A percentile compares a stretch with the other conserved stretches of the same genome.
Conservation (phyloP, 495 filamentous ascomycete species). For the Trichoderma erinaceum region DNA sequence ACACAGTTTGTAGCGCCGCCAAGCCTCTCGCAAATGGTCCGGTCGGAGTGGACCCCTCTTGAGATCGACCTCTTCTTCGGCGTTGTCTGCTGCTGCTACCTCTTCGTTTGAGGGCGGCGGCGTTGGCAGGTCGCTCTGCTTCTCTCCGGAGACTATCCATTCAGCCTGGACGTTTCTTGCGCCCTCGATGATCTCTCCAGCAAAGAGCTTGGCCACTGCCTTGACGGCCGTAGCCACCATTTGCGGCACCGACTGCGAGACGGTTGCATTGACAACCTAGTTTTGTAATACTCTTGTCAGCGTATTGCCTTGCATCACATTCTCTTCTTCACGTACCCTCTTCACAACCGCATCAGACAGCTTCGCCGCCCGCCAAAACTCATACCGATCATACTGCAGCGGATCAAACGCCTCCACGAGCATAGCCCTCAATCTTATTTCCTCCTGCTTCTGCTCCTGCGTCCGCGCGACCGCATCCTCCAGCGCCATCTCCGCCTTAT, state of each 20-base stretch:
- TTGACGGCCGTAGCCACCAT: constrained; percentile 74
- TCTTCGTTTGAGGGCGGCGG: constrained; percentile 25
- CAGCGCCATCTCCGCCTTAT: constrained; percentile 59
- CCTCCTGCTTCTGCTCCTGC: constrained; percentile 63
- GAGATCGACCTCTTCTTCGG: constrained; percentile 30
- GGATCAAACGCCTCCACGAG: constrained; percentile 62
- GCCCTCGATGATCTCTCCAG: constrained; percentile 75
- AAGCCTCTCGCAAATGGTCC: constrained; percentile 74
- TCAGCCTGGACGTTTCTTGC: constrained; percentile 73
- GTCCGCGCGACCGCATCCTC: constrained; percentile 58
- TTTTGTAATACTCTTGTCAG: neutral
- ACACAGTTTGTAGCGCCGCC: constrained; percentile 63
- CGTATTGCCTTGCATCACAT: neutral
- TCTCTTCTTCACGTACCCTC: constrained; percentile 33
- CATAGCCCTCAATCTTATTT: constrained; percentile 54
- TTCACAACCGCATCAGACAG: constrained; percentile 45
- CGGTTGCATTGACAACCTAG: constrained; percentile 77
- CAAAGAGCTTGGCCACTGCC: constrained; percentile 75
- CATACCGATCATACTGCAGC: constrained; percentile 66
- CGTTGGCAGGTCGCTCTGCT: constrained; percentile 38
- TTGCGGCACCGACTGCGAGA: constrained; percentile 77
- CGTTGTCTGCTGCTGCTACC: constrained; percentile 7
- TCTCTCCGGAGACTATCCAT: constrained; percentile 55
- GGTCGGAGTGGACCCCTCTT: constrained; percentile 67
- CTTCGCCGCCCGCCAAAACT: constrained; percentile 58